These are phyloP conservation scores for Fusarium sororula DNA, from an alignment of 2,329 filamentous ascomycete species.

Conservation along the genomic window DNA sequence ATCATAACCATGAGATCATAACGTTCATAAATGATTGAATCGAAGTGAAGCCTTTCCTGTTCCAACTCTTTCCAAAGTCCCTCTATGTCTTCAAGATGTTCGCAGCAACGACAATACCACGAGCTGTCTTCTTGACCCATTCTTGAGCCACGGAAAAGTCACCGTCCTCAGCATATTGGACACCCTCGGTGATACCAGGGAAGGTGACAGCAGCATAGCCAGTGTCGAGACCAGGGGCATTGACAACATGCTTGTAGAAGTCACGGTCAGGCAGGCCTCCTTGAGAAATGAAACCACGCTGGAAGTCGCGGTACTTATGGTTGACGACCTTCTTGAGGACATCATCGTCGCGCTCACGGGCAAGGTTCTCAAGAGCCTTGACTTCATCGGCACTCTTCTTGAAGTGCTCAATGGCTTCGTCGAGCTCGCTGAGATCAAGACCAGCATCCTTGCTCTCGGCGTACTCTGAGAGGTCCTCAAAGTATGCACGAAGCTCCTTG, in stretches of 20 bases:
- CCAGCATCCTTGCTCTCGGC: constrained; percentile 45
- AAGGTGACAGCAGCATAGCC: constrained; percentile 54
- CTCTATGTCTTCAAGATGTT: constrained; percentile 45
- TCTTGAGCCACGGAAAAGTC: constrained; percentile 44
- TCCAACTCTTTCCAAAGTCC: fast-evolving
- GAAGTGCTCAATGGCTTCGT: constrained; percentile 52
- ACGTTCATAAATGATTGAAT: constrained; percentile 2
- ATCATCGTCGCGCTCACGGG: constrained; percentile 41
- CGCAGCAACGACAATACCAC: constrained; percentile 47
- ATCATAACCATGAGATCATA: constrained; percentile 6
- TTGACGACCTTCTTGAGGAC: constrained; percentile 52
- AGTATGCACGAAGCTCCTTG: constrained; percentile 51
- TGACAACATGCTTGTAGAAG: constrained; percentile 58
- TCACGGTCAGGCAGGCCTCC: constrained; percentile 56
- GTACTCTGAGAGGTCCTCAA: constrained; percentile 48
- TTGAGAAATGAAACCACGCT: constrained; percentile 58
- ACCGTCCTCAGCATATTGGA: constrained; percentile 58
- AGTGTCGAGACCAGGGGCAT: constrained; percentile 58
- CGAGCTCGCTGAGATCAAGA: constrained; percentile 51
- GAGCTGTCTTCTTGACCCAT: constrained; percentile 49
- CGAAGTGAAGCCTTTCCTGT: background rate
- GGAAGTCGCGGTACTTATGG: constrained; percentile 58
- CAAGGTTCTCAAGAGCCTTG: constrained; percentile 46
- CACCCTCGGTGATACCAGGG: constrained; percentile 73
- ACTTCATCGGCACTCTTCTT: constrained; percentile 44